Percentiles rank a stretch among this genome's conserved stretches.
phyloP scores from a whole-genome alignment of 768 basidiomycete species.

The Tubosaeta sp. region DNA sequence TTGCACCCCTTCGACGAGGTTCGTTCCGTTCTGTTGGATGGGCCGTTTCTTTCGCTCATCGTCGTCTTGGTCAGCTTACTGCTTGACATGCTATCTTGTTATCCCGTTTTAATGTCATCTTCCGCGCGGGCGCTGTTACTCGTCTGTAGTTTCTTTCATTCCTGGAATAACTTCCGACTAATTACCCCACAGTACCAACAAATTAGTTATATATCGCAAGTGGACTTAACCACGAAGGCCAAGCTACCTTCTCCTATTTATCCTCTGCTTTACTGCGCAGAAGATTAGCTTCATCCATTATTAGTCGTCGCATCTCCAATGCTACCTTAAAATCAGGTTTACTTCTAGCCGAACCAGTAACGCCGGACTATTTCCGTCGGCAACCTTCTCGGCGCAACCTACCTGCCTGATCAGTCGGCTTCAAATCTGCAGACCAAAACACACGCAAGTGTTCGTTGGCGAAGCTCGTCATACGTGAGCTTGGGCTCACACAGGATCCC shows the following conservation, averaged over 20 bases:
- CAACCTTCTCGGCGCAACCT: not conserved
- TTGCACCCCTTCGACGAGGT: slow-evolving; percentile 9
- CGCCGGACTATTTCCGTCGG: not conserved
- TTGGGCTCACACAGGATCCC: slow-evolving; percentile 10
- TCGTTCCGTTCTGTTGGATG: not conserved
- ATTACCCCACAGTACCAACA: slow-evolving; percentile 1
- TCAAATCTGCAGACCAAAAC: not conserved
- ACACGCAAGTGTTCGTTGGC: not conserved
- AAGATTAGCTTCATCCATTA: not conserved
- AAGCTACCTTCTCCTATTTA: not conserved
- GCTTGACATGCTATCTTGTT: not conserved
- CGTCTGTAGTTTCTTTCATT: not conserved
- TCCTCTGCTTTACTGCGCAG: not conserved
- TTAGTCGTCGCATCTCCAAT: not conserved
- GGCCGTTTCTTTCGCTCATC: not conserved
- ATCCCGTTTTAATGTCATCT: not conserved
- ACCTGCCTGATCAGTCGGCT: not conserved
- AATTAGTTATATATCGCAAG: not conserved
- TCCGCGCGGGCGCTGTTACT: not conserved
- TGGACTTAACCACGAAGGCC: not conserved
- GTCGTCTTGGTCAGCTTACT: slow-evolving; percentile 4
- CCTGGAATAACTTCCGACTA: not conserved
- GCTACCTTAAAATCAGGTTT: not conserved
- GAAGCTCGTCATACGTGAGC: not conserved
- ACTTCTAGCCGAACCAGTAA: not conserved